These are phyloP conservation scores for Malus hybrid DNA, from an alignment of 331 rosid species.

Conservation along the genomic window DNA sequence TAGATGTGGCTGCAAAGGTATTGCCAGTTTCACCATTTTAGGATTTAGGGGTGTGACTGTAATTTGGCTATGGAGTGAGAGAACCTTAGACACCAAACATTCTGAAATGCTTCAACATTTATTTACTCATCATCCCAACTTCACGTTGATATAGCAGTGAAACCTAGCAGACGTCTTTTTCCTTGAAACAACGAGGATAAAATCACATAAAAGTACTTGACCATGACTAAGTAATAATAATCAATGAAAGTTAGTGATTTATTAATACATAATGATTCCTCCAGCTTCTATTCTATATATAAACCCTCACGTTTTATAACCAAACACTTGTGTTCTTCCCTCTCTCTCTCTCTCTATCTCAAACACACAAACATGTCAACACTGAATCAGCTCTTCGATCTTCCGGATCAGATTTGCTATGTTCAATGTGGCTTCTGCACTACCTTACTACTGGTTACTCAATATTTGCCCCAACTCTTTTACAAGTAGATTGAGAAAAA, in stretches of 20 bases:
- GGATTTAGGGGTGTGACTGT: slow-evolving; percentile 22
- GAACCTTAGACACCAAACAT: slow-evolving; percentile 2
- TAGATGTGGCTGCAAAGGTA: no score
- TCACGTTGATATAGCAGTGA: not conserved
- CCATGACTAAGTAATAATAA: not conserved
- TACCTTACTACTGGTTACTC: slow-evolving; percentile 63
- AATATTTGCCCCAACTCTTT: not conserved
- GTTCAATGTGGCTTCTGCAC: slow-evolving; percentile 86
- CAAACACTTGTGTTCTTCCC: not conserved
- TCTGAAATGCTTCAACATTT: not conserved
- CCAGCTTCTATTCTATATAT: not conserved
- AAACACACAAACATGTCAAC: slow-evolving; percentile 33
- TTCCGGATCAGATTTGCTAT: slow-evolving; percentile 74
- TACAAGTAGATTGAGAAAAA: not conserved
- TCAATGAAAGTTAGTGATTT: not conserved
- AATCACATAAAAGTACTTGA: not conserved
- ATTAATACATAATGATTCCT: not conserved
- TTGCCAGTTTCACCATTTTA: not conserved
- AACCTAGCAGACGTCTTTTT: not conserved
- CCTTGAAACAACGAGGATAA: not conserved
- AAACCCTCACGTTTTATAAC: not conserved
- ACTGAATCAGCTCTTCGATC: slow-evolving; percentile 55
- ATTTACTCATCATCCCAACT: not conserved
- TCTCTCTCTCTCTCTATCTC: not conserved
- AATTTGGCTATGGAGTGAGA: slow-evolving; percentile 5